A percentile compares a stretch with the other conserved stretches of the same genome.
These are phyloP conservation scores for Arabidopsis thaliana DNA, from an alignment of 345 rosid species.

Conservation along the genomic window TAIR10.1 NC_003071.7:10369501-10370000, in stretches of 20 bases:
- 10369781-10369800: neutral
- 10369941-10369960: neutral
- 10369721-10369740: neutral
- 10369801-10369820: neutral
- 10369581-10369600: no score
- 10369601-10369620: no score
- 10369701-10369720: neutral
- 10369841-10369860: slow-evolving; percentile 32
- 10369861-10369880: slow-evolving; percentile 23
- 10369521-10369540: no score
- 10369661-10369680: neutral
- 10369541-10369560: no score
- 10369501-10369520: no score
- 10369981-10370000: slow-evolving; percentile 42
- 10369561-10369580: no score
- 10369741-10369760: neutral
- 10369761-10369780: neutral
- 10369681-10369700: neutral
- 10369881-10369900: slow-evolving; percentile 26
- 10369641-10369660: neutral
- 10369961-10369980: neutral
- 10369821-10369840: slow-evolving; percentile 34
- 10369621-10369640: no score
- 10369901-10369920: slow-evolving; percentile 6
- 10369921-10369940: slow-evolving; percentile 10